Base-by-base conservation (phyloP, 805 yeast genomes). In the Nakazawaea wyomingensis region DNA sequence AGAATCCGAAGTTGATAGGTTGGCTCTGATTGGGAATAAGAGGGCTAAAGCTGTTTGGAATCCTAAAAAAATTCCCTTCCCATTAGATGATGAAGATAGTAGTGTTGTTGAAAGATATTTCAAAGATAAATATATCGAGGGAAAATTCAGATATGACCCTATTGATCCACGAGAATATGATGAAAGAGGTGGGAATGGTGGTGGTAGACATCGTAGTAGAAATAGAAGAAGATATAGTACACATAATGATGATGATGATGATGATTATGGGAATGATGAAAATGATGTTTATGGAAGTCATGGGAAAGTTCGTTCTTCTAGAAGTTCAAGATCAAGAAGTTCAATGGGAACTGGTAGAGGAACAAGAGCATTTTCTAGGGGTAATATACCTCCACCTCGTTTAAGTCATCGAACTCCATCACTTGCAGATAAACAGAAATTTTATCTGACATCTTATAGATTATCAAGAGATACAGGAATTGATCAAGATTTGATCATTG, bases 31-130 rank as follows among this genome's bases (percentile, higher is more conserved):
- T 40, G 95, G 95, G 7, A 86, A 86, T 60, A 78, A 69, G 53
- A 70, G 66, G 49, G 80, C 84, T 39, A 71, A 65, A 44, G 59
- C 65, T 29, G 56, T 72, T 33, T 86, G 95, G 93, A 87, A 86
- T 55, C 75, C 85, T 2, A 73, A 73, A 49, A 66, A 69, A 39
- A 77, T 66, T 20, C 86, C 88, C 0, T 84, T 83, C 54, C 93
- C 93, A 7, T 80, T 60, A 47, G 90, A 83, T 54, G 88, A 78
- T 18, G 91, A 84, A 51, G 88, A 78, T 19, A 91, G 84, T 53
- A 89, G 79, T 54, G 83, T 62, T 47, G 75, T 83, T 22, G 82
- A 75, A 44, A 65, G 70, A 45, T 86, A 65, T 61, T 61, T 86
- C 34, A 69, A 82, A 49, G 79, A 82, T 37, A 86, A 86, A 56